Conservation (phyloP, 164 flowering plant species). For the Cinnamomum chago region DNA sequence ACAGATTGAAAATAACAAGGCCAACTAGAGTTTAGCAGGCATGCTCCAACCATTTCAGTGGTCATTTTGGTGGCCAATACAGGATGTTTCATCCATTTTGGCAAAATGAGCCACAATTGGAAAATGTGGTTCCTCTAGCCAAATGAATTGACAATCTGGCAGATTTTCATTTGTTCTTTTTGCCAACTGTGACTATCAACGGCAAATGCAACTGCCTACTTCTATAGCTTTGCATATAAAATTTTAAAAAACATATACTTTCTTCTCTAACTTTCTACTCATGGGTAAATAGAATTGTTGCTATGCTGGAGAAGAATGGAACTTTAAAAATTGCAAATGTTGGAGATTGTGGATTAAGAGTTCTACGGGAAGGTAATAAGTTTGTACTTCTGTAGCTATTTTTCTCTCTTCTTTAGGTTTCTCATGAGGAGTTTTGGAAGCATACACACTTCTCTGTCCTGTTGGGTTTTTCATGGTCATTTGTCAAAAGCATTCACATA, state of each 20-base stretch:
- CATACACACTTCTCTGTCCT: not conserved
- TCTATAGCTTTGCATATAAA: not conserved
- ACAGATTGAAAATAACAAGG: not conserved
- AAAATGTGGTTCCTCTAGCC: not conserved
- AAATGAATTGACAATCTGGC: not conserved
- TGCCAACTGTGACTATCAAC: not conserved
- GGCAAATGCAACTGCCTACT: not conserved
- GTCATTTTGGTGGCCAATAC: not conserved
- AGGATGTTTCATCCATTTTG: not conserved
- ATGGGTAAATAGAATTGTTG: conserved; percentile 51
- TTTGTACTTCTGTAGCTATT: not conserved
- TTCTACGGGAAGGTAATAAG: conserved; percentile 59
- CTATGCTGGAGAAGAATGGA: conserved; percentile 78
- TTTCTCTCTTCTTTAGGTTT: not conserved
- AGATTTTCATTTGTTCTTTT: not conserved
- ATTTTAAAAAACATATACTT: not conserved
- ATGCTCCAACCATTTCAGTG: not conserved
- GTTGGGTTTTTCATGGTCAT: not conserved
- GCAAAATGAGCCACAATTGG: not conserved
- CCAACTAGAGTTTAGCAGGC: not conserved
- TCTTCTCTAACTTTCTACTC: not conserved
- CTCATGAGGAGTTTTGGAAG: not conserved
- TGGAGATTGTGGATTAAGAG: conserved; percentile 83
- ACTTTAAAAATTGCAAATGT: conserved; percentile 75
- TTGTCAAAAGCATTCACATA: not conserved